Base-by-base conservation (phyloP, 257 asterid species). In the Voacanga thouarsii region DNA sequence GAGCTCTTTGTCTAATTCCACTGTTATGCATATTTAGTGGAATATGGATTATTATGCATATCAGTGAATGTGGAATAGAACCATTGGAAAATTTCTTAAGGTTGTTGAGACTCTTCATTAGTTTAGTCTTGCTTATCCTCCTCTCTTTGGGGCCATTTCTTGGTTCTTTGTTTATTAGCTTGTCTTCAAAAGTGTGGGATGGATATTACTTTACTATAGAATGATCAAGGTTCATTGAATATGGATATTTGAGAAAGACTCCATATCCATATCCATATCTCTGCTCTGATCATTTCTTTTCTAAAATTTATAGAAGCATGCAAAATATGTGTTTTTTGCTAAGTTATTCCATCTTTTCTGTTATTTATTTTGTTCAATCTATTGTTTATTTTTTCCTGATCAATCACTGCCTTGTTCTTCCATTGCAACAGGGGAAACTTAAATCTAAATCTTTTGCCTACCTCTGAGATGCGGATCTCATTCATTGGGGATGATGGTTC, bases 401-500 rank as follows among this genome's bases (percentile, higher is more conserved):
- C 57, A 24, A 10, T 11, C 6, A 10, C 1, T 0, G 8, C 67
- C 30, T 26, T 14, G 12, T 24, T 79, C 30, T 12, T 55, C 55
- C 66, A 45, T 75, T 75, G 57, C 68, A 28, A 59, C 80, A 86
- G 89, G 82, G 89, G 99, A 47, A 93, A 89, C 81, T 82, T 96
- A 80, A 90, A 91, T 82, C 95, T 96, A 79, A 82, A 89, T 18
- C 92, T 96, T 77, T 68, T 96, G 87, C 97, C 99, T 74, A 89
- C 93, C 63, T 92, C 98, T 33, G 94, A 87, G 78, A 65, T 96
- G 92, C 93, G 97, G 24, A 80, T 93, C 82, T 88, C 96, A 71
- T 96, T 89, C 75, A 86, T 82, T 80, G 98, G 99, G 61, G 98
- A 96, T 75, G 96, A 93, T 82, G 95, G 98, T 39, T 85, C 86